Percentiles rank a stretch among this genome's conserved stretches.
phyloP scores from a whole-genome alignment of 495 filamentous ascomycete genomes.

The Entonaema liquescens region DNA sequence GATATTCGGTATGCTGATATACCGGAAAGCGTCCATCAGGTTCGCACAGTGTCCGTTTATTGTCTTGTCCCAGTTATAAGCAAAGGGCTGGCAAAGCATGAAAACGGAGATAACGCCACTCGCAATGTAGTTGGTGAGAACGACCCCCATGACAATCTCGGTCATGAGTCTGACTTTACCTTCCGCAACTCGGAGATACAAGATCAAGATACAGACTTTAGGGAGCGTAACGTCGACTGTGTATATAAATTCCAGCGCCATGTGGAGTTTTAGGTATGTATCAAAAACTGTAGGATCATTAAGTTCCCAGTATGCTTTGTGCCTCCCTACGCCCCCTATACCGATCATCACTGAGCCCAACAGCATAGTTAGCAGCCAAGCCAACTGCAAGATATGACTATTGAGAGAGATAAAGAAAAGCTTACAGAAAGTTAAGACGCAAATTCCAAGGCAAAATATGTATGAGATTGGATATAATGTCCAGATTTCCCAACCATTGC shows the following conservation, averaged over 20 bases:
- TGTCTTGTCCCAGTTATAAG: constrained; percentile 7
- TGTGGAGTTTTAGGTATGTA: constrained; percentile 1
- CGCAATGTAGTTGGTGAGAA: background rate
- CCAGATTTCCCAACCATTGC: constrained; percentile 8
- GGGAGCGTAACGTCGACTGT: background rate
- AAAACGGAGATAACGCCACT: too few relatives aligned
- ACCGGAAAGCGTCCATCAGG: background rate
- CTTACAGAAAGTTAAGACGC: background rate
- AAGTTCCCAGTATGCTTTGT: background rate
- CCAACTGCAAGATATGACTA: too few relatives aligned
- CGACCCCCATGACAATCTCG: background rate
- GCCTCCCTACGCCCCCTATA: background rate
- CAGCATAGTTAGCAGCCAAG: too few relatives aligned
- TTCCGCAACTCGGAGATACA: background rate
- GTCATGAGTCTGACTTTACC: background rate
- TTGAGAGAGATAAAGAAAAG: background rate
- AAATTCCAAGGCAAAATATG: background rate
- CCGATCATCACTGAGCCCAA: background rate
- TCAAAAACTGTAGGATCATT: background rate
- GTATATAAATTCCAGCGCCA: background rate
- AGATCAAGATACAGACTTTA: background rate
- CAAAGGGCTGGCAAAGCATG: background rate
- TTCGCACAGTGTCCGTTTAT: background rate
- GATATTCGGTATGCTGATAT: background rate
- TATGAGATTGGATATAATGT: background rate